Conservation (phyloP, 192 early-diverging fungal genomes). For the Podochytrium sp. region DNA sequence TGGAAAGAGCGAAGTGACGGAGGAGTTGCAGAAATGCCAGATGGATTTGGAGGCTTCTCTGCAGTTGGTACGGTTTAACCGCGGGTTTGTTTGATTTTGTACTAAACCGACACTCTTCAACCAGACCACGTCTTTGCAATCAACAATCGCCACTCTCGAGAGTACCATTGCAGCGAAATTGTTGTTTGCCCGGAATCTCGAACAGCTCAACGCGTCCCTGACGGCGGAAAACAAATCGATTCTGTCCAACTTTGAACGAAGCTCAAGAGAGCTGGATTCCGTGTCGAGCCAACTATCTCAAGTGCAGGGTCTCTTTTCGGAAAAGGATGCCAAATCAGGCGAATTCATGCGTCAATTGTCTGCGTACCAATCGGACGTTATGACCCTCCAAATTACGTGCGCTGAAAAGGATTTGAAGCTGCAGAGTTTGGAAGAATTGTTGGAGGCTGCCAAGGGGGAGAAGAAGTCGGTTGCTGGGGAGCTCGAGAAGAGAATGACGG, state of each 20-base stretch:
- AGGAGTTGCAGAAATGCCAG: too few species aligned
- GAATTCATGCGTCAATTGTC: neutral
- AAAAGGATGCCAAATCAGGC: neutral
- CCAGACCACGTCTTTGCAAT: neutral
- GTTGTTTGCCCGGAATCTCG: neutral
- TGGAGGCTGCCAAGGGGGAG: neutral
- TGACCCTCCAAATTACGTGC: neutral
- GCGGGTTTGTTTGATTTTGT: too few species aligned
- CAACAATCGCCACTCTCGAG: neutral
- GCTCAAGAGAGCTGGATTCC: neutral
- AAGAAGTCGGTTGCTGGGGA: neutral
- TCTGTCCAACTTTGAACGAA: neutral
- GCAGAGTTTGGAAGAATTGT: neutral
- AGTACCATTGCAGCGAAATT: neutral
- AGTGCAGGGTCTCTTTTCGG: neutral
- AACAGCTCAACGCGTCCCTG: neutral
- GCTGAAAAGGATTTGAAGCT: neutral
- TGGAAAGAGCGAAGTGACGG: neutral
- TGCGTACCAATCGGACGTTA: neutral
- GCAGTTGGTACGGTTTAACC: too few species aligned
- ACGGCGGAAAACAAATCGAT: neutral
- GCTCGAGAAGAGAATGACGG: neutral
- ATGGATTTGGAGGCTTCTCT: too few species aligned
- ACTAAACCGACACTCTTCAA: too few species aligned
- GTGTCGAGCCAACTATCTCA: neutral